A percentile compares a stretch with the other conserved stretches of the same genome.
Conservation (phyloP, 1,284 basidiomycete genomes). For the Malassezia restricta region DNA sequence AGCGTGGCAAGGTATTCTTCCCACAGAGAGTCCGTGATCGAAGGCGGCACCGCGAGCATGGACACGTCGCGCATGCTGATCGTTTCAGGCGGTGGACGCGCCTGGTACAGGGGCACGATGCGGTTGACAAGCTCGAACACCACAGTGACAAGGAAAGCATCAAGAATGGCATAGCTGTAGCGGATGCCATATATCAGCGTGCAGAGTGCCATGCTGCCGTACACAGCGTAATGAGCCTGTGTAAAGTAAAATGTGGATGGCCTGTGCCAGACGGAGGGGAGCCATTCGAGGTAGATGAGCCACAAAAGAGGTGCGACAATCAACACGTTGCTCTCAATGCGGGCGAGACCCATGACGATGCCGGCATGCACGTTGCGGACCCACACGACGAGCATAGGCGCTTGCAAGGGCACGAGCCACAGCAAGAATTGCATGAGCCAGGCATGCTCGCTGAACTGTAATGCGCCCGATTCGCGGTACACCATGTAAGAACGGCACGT, state of each 20-base stretch:
- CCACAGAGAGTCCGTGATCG: conserved; percentile 12
- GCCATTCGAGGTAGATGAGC: conserved; percentile 45
- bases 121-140: conserved; percentile 11
- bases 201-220: conserved; percentile 17
- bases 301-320: conserved; percentile 59
- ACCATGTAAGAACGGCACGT: conserved; percentile 25
- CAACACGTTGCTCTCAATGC: conserved; percentile 58
- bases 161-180: conserved; percentile 23
- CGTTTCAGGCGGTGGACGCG: neutral
- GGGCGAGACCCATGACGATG: conserved; percentile 12
- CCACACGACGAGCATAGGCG: conserved; percentile 76
- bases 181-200: conserved; percentile 24
- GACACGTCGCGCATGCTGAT: neutral
- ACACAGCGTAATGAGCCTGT: neutral
- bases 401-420: conserved; percentile 68
- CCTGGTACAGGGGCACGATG: conserved; percentile 1
- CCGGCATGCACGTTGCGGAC: conserved; percentile 56
- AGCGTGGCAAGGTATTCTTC: conserved; percentile 23
- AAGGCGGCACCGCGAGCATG: neutral
- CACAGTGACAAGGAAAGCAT: conserved; percentile 18
- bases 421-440: conserved; percentile 53
- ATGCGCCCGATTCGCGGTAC: conserved; percentile 42
- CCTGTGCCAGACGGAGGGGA: neutral
- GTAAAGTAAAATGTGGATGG: neutral
- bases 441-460: neutral